Percentiles rank a stretch among this genome's conserved stretches.
Conservation (phyloP, 2,329 filamentous ascomycete species). For the Elsinoe ampelina region DNA sequence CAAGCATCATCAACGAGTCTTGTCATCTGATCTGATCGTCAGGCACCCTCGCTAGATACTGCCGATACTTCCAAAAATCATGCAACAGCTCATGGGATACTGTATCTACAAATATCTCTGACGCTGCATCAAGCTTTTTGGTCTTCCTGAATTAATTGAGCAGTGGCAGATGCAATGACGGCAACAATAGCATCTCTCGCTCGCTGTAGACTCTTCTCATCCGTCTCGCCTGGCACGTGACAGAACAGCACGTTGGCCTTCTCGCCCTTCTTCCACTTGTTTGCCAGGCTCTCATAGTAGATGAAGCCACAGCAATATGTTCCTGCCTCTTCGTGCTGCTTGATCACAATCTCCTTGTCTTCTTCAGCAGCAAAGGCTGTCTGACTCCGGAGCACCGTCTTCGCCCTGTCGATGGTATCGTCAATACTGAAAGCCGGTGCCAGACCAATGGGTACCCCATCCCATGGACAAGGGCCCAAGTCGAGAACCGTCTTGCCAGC, state of each 20-base stretch:
- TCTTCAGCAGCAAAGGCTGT: neutral
- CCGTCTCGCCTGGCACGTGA: constrained; percentile 15
- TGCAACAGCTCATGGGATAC: neutral
- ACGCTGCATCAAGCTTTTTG: neutral
- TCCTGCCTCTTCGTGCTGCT: constrained; percentile 14
- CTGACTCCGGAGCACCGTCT: constrained; percentile 2
- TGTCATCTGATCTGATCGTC: constrained; percentile 1
- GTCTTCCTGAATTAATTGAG: neutral
- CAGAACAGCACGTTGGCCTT: constrained; percentile 14
- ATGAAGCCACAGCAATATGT: constrained; percentile 16
- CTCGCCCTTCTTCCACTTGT: constrained; percentile 2
- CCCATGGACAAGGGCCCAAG: constrained; percentile 14
- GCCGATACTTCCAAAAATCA: neutral
- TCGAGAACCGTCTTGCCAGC: constrained; percentile 13
- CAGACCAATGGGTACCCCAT: constrained; percentile 14
- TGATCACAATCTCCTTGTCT: constrained; percentile 8
- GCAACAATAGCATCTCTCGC: constrained; percentile 13
- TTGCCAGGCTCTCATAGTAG: constrained; percentile 16
- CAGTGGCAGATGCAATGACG: constrained; percentile 11
- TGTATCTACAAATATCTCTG: neutral
- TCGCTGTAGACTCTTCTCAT: constrained; percentile 1
- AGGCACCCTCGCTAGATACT: neutral
- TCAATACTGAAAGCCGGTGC: constrained; percentile 12
- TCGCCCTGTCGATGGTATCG: constrained; percentile 4
- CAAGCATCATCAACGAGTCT: neutral